Conservation (phyloP, 2,329 filamentous ascomycete genomes). For the Juglanconis sp. region DNA sequence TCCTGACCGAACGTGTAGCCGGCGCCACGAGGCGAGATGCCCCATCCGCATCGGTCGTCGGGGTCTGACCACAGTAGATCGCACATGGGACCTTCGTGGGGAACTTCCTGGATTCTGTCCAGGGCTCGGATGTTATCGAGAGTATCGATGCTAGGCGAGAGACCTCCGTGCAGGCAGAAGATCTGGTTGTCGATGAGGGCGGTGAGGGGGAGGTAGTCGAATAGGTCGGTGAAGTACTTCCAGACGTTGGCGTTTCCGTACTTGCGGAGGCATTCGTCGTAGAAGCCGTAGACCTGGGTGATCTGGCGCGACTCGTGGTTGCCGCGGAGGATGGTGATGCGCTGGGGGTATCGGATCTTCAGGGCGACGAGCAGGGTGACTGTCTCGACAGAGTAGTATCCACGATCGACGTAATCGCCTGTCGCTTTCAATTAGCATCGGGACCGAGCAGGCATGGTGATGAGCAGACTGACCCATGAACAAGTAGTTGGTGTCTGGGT, state of each 20-base stretch:
- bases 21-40: slow-evolving; percentile 89
- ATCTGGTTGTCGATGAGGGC: slow-evolving; percentile 99
- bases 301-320: slow-evolving; percentile 99
- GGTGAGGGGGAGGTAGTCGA: slow-evolving; percentile 96
- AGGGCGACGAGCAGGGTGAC: slow-evolving; percentile 93
- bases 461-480: slow-evolving; percentile 79
- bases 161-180: slow-evolving; percentile 94
- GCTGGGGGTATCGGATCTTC: slow-evolving; percentile 96
- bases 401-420: slow-evolving; percentile 98
- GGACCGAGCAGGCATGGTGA: not conserved
- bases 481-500: slow-evolving; percentile 97
- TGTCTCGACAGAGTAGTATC: slow-evolving; percentile 98
- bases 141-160: slow-evolving; percentile 94
- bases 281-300: slow-evolving; percentile 98
- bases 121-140: slow-evolving; percentile 93
- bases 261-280: slow-evolving; percentile 97
- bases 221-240: slow-evolving; percentile 99
- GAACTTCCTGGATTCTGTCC: slow-evolving; percentile 96
- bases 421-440: slow-evolving; percentile 7
- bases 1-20: slow-evolving; percentile 96
- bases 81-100: slow-evolving; percentile 97
- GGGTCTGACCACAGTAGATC: slow-evolving; percentile 98
- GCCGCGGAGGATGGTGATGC: slow-evolving; percentile 96
- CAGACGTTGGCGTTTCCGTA: slow-evolving; percentile 99
- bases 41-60: slow-evolving; percentile 94